Evolutionary conservation across 345 rosid species (phyloP), one percentile per base, ranked within the genome.

Genomic region (Acer saccharum): DNA sequence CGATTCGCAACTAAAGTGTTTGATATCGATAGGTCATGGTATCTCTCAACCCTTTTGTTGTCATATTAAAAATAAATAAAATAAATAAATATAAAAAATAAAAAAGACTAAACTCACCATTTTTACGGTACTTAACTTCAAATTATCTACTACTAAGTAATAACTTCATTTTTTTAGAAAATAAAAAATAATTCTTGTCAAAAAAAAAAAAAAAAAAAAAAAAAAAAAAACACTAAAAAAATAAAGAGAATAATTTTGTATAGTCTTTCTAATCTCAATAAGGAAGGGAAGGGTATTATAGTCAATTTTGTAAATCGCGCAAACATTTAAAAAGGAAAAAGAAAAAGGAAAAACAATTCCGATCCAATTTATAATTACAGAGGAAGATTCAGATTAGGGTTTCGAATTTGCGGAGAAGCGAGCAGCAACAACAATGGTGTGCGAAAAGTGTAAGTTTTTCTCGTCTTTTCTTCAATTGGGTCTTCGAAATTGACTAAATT

Each of bases 361-460:
- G 54, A 46, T 64, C 35, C 44, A 12, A 4, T 16, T 27, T 10
- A 3, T 18, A 50, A 41, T 27, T 54, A 10, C 55, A 13, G 43
- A 29, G 7, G 14, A n/a, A 57, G n/a, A 12, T 12, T 35, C n/a
- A 10, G 13, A 65, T 58, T 83, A 76, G 85, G 90, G 82, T 21
- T 83, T 72, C 62, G 73, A 80, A 71, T 72, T 63, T 10, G 60
- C 2, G 29, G 54, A 27, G 46, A 39, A 39, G 46, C 11, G 75
- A 23, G 12, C 21, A 70, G 68, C 9, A 14, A 60, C 75, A 57
- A 52, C 81, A 46, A 95, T 95, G 98, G 99, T 93, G 80, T 95
- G 99, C 95, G 97, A 90, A 1, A 95, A 91, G 81, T 92, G 99
- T 92, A 83, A 87, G 91, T 76, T 66, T 58, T 55, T 1, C 70